Percentiles rank a stretch among this genome's conserved stretches.
Evolutionary conservation across 2,329 filamentous ascomycete genomes (phyloP).

Genomic region (Aspergillus fijiensis): DNA sequence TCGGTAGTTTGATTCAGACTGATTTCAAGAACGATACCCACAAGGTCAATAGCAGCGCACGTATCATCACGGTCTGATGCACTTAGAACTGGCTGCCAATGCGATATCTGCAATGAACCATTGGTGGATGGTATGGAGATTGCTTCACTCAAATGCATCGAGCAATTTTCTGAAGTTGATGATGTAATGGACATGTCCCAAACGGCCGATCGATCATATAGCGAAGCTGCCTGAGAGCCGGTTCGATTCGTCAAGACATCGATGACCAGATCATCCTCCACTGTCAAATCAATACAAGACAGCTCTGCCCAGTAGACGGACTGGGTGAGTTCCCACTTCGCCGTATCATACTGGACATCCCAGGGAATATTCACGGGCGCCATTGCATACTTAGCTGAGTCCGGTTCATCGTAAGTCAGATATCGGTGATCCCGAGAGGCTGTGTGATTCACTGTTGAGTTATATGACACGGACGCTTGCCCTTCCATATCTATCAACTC

Average conservation of each 20-base stretch:
- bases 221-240: neutral
- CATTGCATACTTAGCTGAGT: constrained; percentile 7
- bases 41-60: constrained; percentile 2
- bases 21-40: neutral
- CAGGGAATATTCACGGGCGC: constrained; percentile 7
- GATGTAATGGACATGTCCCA: neutral
- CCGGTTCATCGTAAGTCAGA: neutral
- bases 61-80: neutral
- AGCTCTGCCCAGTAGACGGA: constrained; percentile 10
- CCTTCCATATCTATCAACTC: constrained; percentile 1
- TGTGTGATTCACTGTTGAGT: neutral
- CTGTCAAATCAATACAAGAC: neutral
- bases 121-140: constrained; percentile 4
- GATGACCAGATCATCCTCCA: neutral
- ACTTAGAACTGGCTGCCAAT: constrained; percentile 4
- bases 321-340: constrained; percentile 8
- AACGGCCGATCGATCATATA: neutral
- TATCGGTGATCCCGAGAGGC: neutral
- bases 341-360: constrained; percentile 2
- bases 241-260: neutral
- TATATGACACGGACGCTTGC: neutral
- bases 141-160: neutral
- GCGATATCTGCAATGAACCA: neutral
- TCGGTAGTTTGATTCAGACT: neutral
- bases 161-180: neutral